These are phyloP conservation scores for Dacryopinax spathularia DNA, from an alignment of 768 basidiomycete species.

Conservation along the genomic window DNA sequence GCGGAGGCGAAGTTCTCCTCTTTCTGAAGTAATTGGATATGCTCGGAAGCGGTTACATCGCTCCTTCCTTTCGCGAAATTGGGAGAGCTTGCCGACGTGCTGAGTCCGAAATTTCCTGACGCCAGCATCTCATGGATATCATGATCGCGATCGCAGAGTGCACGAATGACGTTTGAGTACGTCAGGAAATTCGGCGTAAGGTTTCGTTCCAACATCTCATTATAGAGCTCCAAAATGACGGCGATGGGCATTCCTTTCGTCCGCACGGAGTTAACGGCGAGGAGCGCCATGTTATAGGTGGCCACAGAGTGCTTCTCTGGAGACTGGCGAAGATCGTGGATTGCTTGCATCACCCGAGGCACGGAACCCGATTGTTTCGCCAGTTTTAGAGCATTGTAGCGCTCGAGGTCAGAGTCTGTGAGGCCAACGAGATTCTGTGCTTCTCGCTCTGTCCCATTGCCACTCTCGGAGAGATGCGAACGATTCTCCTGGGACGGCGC, in stretches of 20 bases:
- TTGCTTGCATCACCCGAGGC: not conserved
- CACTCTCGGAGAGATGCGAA: too few relatives aligned
- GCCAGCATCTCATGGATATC: slow-evolving; percentile 33
- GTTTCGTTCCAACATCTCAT: slow-evolving; percentile 48
- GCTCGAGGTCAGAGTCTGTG: not conserved
- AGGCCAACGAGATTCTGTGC: not conserved
- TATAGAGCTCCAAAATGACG: slow-evolving; percentile 51
- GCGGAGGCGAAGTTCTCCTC: slow-evolving; percentile 64
- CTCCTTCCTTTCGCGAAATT: not conserved
- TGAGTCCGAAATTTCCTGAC: slow-evolving; percentile 1
- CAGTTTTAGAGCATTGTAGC: not conserved
- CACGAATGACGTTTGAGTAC: slow-evolving; percentile 45
- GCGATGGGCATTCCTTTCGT: slow-evolving; percentile 39
- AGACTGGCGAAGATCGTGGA: not conserved
- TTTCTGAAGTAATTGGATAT: slow-evolving; percentile 32
- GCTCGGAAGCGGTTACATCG: slow-evolving; percentile 11
- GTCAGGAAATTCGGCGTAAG: slow-evolving; percentile 50
- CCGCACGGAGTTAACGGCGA: slow-evolving; percentile 31
- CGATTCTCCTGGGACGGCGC: too few relatives aligned
- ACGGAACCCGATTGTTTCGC: not conserved
- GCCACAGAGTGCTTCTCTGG: slow-evolving; percentile 21
- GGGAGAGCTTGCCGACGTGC: slow-evolving; percentile 10
- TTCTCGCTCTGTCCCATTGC: not conserved
- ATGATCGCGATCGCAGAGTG: slow-evolving; percentile 50
- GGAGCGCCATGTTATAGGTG: slow-evolving; percentile 52